A percentile compares a stretch with the other conserved stretches of the same genome.
Evolutionary conservation across 306 rosid species (phyloP).

Genomic region (Quercus parvula): DNA sequence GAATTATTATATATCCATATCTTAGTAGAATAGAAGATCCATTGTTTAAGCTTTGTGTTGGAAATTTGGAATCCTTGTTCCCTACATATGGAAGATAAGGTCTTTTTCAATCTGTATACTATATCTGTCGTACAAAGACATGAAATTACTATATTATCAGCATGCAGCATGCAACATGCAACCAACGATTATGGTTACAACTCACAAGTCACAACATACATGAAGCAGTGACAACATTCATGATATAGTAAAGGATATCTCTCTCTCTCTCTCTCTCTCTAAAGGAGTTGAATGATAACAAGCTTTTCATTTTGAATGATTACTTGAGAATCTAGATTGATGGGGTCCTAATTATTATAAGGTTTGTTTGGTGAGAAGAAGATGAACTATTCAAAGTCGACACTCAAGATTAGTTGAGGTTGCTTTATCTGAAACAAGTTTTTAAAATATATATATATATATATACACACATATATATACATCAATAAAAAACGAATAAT

Average conservation of each 20-base stretch:
- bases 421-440: not conserved
- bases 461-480: not conserved
- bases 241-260: not conserved
- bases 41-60: too few species aligned
- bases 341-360: conserved; percentile 9
- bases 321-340: too few species aligned
- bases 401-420: conserved; percentile 33
- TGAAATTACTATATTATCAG: not conserved
- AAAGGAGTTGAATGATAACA: too few species aligned
- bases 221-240: not conserved
- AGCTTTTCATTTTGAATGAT: too few species aligned
- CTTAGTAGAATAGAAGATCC: too few species aligned
- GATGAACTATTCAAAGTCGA: conserved; percentile 40
- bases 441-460: not conserved
- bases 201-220: too few species aligned
- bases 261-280: not conserved
- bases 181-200: not conserved
- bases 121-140: not conserved
- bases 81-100: too few species aligned
- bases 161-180: not conserved
- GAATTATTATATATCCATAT: too few species aligned
- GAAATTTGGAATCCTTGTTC: too few species aligned
- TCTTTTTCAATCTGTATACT: too few species aligned
- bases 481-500: too few species aligned
- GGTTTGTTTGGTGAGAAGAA: conserved; percentile 46